Evolutionary conservation across 2,329 filamentous ascomycete genomes (phyloP).

Genomic region (Cercospora janseana): DNA sequence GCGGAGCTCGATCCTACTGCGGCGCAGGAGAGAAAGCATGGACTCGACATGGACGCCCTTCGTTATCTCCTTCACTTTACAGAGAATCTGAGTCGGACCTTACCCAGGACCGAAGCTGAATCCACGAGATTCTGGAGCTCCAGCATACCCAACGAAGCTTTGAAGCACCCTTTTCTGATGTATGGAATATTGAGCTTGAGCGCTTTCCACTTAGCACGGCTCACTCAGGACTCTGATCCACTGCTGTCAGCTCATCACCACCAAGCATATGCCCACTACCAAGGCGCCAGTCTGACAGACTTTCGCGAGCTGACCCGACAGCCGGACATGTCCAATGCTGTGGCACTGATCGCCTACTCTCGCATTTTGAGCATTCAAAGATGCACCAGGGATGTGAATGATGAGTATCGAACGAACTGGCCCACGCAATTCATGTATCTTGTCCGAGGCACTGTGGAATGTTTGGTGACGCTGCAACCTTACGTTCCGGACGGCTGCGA

Average conservation of each 20-base stretch:
- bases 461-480: slow-evolving; percentile 13
- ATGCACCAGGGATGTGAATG: slow-evolving; percentile 7
- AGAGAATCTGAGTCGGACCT: slow-evolving; percentile 6
- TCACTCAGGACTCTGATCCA: slow-evolving; percentile 4
- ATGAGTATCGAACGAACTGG: slow-evolving; percentile 7
- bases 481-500: slow-evolving; percentile 16
- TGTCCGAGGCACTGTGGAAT: slow-evolving; percentile 12
- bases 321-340: slow-evolving; percentile 14
- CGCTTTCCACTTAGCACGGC: slow-evolving; percentile 13
- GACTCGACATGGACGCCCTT: slow-evolving; percentile 17
- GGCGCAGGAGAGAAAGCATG: neutral
- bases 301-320: slow-evolving; percentile 16
- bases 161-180: slow-evolving; percentile 20
- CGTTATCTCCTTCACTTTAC: slow-evolving; percentile 16
- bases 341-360: slow-evolving; percentile 19
- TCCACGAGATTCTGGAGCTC: slow-evolving; percentile 15
- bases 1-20: neutral
- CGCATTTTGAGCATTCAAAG: slow-evolving; percentile 14
- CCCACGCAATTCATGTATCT: slow-evolving; percentile 15
- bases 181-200: slow-evolving; percentile 14
- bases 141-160: slow-evolving; percentile 15
- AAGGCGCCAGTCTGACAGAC: slow-evolving; percentile 11
- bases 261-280: slow-evolving; percentile 15
- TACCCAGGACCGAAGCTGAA: slow-evolving; percentile 11
- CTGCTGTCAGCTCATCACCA: slow-evolving; percentile 7